Conservation (phyloP, 2,329 filamentous ascomycete species). For the Calonectria multiphialidica region DNA sequence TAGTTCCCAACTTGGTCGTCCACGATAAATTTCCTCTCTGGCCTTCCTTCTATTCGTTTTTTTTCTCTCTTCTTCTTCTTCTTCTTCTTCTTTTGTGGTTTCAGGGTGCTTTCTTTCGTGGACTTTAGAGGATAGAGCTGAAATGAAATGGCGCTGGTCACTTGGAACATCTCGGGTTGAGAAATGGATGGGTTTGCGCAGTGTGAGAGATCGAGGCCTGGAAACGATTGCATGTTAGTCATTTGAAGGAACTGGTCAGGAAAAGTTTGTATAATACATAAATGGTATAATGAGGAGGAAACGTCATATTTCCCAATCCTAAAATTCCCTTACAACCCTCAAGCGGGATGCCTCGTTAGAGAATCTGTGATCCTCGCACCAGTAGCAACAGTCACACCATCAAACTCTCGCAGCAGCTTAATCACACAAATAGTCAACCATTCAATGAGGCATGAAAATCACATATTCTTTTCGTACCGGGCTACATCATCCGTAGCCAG, state of each 20-base stretch:
- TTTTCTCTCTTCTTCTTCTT: neutral
- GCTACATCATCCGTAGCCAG: conserved; percentile 31
- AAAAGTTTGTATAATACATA: neutral
- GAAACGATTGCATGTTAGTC: neutral
- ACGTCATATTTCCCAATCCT: neutral
- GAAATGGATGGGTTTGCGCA: neutral
- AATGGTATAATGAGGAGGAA: neutral
- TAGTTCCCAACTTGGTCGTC: neutral
- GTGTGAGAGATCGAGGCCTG: neutral
- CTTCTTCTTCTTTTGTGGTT: neutral
- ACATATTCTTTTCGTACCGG: conserved; percentile 42
- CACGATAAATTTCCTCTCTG: neutral
- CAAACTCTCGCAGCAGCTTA: neutral
- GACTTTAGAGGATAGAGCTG: neutral
- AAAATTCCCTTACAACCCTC: neutral
- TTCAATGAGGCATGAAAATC: conserved; percentile 28
- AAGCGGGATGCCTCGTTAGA: neutral
- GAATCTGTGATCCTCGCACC: neutral
- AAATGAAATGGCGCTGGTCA: neutral
- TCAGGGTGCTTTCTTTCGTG: neutral
- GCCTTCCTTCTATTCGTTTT: neutral
- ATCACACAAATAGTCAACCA: neutral
- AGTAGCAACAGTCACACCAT: neutral
- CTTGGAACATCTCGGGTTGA: neutral
- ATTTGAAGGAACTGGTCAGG: neutral